phyloP scores from a whole-genome alignment of 306 rosid species.

The Quercus mongolica region DNA sequence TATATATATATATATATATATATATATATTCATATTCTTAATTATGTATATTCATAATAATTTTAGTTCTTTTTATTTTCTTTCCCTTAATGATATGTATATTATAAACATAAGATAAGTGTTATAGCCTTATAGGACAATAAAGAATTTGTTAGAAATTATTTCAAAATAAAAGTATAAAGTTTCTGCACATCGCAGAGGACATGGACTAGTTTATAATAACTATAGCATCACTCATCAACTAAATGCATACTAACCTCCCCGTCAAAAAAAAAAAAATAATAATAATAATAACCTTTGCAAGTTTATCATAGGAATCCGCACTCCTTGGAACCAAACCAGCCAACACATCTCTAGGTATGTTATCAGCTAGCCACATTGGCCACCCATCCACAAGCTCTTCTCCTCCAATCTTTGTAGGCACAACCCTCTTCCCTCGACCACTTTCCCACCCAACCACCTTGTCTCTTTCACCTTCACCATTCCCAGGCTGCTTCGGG shows the following conservation, averaged over 20 bases:
- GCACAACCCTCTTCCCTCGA: not conserved
- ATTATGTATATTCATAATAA: no score
- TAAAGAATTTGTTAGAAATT: no score
- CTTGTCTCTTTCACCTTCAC: not conserved
- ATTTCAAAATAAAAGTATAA: no score
- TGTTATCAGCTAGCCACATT: conserved; percentile 66
- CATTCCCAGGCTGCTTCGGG: conserved; percentile 1
- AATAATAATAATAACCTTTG: conserved; percentile 39
- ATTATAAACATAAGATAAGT: no score
- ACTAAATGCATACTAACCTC: no score
- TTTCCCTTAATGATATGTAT: no score
- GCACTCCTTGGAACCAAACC: conserved; percentile 56
- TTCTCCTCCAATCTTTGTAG: conserved; percentile 42
- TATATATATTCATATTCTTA: no score
- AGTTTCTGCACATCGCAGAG: rapidly evolving
- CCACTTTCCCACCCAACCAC: conserved; percentile 1
- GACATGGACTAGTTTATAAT: no score
- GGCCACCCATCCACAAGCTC: conserved; percentile 62
- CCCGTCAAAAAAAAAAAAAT: not conserved
- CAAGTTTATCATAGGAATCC: conserved; percentile 63
- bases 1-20: no score
- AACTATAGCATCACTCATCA: no score
- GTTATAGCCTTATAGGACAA: no score
- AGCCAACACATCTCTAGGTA: conserved; percentile 36
- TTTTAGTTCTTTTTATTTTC: no score